Evolutionary conservation across 805 yeast species (phyloP).

Genomic region (Vanderwaltozyma yarrowii): DNA sequence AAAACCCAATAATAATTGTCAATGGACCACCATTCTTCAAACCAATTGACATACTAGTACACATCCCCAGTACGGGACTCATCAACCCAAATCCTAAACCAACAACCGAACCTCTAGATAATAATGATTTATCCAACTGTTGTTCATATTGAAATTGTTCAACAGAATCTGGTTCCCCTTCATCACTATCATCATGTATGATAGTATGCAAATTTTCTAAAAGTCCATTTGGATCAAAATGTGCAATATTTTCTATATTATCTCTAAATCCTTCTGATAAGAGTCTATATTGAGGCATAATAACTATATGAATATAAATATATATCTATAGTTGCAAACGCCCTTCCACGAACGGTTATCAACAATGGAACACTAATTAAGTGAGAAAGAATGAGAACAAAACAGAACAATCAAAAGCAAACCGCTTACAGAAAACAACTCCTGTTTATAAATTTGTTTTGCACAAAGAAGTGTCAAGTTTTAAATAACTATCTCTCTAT

Average conservation of each 20-base stretch:
- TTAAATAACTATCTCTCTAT: too few relatives aligned
- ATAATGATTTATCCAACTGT: conserved; percentile 49
- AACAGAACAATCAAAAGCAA: too few relatives aligned
- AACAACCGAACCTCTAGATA: conserved; percentile 59
- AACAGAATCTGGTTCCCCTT: conserved; percentile 39
- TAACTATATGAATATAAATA: too few relatives aligned
- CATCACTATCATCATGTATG: conserved; percentile 32
- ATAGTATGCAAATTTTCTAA: conserved; percentile 23
- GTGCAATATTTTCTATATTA: conserved; percentile 6
- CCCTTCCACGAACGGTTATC: too few relatives aligned
- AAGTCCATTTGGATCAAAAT: conserved; percentile 17
- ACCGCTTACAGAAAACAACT: too few relatives aligned
- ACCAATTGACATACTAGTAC: conserved; percentile 63
- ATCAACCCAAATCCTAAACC: conserved; percentile 73
- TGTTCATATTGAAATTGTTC: conserved; percentile 70
- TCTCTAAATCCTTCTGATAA: conserved; percentile 17
- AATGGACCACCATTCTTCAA: conserved; percentile 68
- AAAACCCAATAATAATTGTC: conserved; percentile 68
- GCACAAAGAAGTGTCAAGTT: too few relatives aligned
- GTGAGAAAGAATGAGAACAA: too few relatives aligned
- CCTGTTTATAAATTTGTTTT: too few relatives aligned
- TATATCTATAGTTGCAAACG: too few relatives aligned
- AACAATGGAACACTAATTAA: too few relatives aligned
- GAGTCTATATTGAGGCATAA: conserved; percentile 16
- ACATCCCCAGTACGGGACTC: conserved; percentile 75